Percentiles rank a stretch among this genome's conserved stretches.
phyloP scores from a whole-genome alignment of 495 filamentous ascomycete genomes.

The Oidiodendron maius region DNA sequence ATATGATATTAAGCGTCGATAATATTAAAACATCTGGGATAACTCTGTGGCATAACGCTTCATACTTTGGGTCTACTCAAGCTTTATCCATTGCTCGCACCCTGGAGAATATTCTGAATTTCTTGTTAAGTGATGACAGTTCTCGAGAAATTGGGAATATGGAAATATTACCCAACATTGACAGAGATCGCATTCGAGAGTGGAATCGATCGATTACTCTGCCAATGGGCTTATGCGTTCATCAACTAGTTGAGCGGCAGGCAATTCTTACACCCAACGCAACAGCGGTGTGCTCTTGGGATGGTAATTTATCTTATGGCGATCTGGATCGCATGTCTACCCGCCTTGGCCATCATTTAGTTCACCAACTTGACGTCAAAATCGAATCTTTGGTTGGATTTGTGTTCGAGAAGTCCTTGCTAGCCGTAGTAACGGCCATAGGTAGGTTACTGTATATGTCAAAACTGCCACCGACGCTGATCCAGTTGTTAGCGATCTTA shows the following conservation, averaged over 20 bases:
- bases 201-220: background rate
- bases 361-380: background rate
- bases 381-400: background rate
- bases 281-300: constrained; percentile 28
- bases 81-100: background rate
- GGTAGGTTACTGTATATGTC: constrained; percentile 39
- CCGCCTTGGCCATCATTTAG: background rate
- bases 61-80: background rate
- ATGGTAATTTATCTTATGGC: constrained; percentile 27
- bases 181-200: background rate
- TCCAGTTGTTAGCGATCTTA: no score
- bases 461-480: constrained; percentile 42
- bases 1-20: no score
- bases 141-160: background rate
- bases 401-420: constrained; percentile 38
- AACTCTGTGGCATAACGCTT: background rate
- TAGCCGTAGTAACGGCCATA: constrained; percentile 32
- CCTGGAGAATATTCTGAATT: background rate
- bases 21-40: background rate
- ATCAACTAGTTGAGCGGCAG: constrained; percentile 2
- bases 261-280: background rate
- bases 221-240: background rate
- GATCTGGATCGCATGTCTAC: background rate
- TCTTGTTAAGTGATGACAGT: background rate
- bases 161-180: background rate